phyloP scores from a whole-genome alignment of 2,329 filamentous ascomycete species.

The Cephalotrichum gorgonifer region DNA sequence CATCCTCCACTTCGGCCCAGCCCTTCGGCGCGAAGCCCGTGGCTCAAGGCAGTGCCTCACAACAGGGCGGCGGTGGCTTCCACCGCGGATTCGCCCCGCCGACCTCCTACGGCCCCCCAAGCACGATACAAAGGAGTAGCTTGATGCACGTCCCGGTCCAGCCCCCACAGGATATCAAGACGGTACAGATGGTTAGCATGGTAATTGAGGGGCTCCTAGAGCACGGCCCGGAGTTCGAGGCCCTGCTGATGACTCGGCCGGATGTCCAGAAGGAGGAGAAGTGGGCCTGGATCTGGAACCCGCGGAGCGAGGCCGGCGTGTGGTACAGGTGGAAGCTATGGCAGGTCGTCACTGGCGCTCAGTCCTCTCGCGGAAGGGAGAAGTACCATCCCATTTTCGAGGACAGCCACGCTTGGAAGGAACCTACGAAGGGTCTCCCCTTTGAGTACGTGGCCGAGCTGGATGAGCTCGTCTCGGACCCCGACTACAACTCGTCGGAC shows the following conservation, averaged over 20 bases:
- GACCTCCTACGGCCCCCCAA: conserved; percentile 47
- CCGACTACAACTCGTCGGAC: conserved; percentile 78
- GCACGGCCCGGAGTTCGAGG: conserved; percentile 81
- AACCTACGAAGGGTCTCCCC: conserved; percentile 60
- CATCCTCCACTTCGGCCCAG: conserved; percentile 39
- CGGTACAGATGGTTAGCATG: conserved; percentile 76
- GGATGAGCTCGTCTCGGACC: conserved; percentile 71
- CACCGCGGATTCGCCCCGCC: conserved; percentile 66
- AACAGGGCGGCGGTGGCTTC: background rate
- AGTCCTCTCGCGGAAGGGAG: background rate
- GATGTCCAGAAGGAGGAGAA: conserved; percentile 79
- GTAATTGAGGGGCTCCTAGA: conserved; percentile 71
- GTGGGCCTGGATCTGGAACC: conserved; percentile 92
- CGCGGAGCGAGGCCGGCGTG: conserved; percentile 65
- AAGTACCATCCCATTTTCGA: conserved; percentile 63
- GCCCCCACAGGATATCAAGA: conserved; percentile 66
- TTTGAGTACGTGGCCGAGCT: conserved; percentile 73
- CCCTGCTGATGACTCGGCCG: conserved; percentile 76
- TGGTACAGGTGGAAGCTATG: conserved; percentile 93
- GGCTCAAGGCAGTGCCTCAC: conserved; percentile 13
- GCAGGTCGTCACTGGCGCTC: conserved; percentile 64
- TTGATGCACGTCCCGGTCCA: conserved; percentile 62
- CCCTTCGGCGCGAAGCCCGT: conserved; percentile 71
- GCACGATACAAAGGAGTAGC: conserved; percentile 11
- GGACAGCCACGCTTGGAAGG: conserved; percentile 65